Percentiles rank a stretch among this genome's conserved stretches.
These are phyloP conservation scores for Bipolaris gigantea DNA, from an alignment of 2,329 filamentous ascomycete genomes.

Conservation along the genomic window DNA sequence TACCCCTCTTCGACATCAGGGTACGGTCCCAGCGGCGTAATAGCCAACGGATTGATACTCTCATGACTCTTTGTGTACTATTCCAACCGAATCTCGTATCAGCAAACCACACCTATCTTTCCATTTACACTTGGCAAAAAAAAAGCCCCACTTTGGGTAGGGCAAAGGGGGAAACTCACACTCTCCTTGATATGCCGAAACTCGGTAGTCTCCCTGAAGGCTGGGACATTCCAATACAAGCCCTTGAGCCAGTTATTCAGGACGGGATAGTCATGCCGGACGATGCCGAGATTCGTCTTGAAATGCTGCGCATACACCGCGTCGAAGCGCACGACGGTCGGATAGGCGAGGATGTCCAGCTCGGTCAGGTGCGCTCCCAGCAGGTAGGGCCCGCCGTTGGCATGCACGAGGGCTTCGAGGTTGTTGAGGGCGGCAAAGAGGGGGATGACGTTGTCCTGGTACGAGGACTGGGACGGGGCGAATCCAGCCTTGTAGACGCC, in stretches of 20 bases:
- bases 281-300: conserved; percentile 65
- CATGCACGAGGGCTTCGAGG: conserved; percentile 54
- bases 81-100: not conserved
- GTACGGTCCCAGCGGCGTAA: conserved; percentile 65
- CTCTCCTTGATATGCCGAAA: conserved; percentile 72
- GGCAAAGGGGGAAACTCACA: conserved; percentile 30
- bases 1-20: conserved; percentile 59
- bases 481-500: conserved; percentile 67
- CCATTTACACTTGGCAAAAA: too few relatives aligned
- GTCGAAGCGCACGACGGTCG: conserved; percentile 63
- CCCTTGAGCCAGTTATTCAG: conserved; percentile 63
- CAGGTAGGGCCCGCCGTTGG: conserved; percentile 58
- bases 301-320: conserved; percentile 67
- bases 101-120: not conserved
- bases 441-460: conserved; percentile 57
- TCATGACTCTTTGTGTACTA: conserved; percentile 62
- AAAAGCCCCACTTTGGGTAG: too few relatives aligned
- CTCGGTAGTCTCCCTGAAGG: conserved; percentile 62
- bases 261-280: conserved; percentile 63
- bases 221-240: conserved; percentile 60
- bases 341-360: conserved; percentile 61
- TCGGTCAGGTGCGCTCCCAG: conserved; percentile 61
- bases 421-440: conserved; percentile 64
- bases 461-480: conserved; percentile 57
- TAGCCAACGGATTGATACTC: conserved; percentile 62